Percentiles rank a stretch among this genome's conserved stretches.
Conservation (phyloP, 345 rosid genomes). For the Moringa oleifera region DNA sequence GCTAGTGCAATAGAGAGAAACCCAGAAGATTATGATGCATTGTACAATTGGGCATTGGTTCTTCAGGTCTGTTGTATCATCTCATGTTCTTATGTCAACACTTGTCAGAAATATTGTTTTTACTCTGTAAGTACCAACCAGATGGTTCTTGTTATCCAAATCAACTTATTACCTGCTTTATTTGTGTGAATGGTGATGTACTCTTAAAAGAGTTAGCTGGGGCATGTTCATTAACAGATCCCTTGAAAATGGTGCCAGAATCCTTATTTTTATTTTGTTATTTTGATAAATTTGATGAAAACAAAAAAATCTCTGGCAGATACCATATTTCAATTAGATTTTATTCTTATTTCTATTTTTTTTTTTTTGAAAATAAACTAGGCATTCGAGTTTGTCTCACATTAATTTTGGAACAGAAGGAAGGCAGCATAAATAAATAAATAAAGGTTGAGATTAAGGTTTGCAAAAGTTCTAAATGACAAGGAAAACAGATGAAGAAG, state of each 20-base stretch:
- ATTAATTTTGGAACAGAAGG: not conserved
- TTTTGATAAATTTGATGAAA: not conserved
- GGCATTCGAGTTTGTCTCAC: not conserved
- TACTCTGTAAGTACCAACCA: not conserved
- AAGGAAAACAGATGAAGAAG: not conserved
- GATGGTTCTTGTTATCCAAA: not conserved
- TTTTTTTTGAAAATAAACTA: too few species aligned
- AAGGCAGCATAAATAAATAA: not conserved
- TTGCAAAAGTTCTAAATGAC: not conserved
- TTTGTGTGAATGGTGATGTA: too few species aligned
- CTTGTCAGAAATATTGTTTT: not conserved
- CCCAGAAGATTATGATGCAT: constrained; percentile 93
- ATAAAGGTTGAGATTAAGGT: not conserved
- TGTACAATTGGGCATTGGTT: constrained; percentile 98
- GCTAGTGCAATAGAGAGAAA: constrained; percentile 84
- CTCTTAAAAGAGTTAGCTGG: not conserved
- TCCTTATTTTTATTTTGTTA: not conserved
- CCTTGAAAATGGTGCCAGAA: not conserved
- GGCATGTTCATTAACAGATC: not conserved
- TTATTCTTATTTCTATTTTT: not conserved
- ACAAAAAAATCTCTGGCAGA: not conserved
- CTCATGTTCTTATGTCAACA: not conserved
- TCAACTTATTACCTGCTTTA: too few species aligned
- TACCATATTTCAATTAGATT: too few species aligned
- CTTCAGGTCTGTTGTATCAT: constrained; percentile 63